These are phyloP conservation scores for Petasospora fabianii DNA, from an alignment of 1,139 yeast species.

Conservation along the genomic window DNA sequence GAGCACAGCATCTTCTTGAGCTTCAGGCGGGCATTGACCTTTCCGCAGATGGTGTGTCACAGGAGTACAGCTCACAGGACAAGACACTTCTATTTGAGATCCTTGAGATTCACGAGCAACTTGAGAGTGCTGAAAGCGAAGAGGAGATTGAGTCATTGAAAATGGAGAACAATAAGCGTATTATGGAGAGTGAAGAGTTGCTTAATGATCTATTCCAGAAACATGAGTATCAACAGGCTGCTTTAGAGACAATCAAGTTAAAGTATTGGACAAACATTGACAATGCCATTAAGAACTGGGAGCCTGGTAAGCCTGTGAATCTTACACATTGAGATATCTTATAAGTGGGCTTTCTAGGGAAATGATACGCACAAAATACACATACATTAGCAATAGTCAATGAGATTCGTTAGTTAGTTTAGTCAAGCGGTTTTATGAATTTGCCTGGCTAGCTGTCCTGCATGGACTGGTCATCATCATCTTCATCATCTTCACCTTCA, in stretches of 20 bases:
- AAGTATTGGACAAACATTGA: constrained; percentile 85
- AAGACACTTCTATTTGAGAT: constrained; percentile 67
- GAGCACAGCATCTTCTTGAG: constrained; percentile 58
- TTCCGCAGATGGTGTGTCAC: constrained; percentile 18
- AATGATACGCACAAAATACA: not conserved
- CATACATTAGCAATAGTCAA: not conserved
- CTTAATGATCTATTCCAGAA: constrained; percentile 36
- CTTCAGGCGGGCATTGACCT: constrained; percentile 39
- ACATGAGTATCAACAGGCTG: constrained; percentile 51
- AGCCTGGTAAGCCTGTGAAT: constrained; percentile 25
- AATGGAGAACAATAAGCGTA: constrained; percentile 27
- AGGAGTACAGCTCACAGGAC: constrained; percentile 41
- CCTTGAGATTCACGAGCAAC: constrained; percentile 73
- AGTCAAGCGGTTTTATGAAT: no score
- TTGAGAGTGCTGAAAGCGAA: constrained; percentile 52
- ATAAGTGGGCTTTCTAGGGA: not conserved
- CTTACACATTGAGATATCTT: constrained; percentile 8
- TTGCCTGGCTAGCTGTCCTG: no score
- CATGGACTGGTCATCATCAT: no score
- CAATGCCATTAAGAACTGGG: constrained; percentile 74
- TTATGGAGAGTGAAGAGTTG: constrained; percentile 31
- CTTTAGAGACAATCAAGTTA: constrained; percentile 63
- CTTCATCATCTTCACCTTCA: no score
- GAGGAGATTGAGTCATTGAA: constrained; percentile 26
- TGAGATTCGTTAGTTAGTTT: no score